Percentiles rank a stretch among this genome's conserved stretches.
These are phyloP conservation scores for Verbena officinalis DNA, from an alignment of 257 asterid genomes.

Conservation along the genomic window DNA sequence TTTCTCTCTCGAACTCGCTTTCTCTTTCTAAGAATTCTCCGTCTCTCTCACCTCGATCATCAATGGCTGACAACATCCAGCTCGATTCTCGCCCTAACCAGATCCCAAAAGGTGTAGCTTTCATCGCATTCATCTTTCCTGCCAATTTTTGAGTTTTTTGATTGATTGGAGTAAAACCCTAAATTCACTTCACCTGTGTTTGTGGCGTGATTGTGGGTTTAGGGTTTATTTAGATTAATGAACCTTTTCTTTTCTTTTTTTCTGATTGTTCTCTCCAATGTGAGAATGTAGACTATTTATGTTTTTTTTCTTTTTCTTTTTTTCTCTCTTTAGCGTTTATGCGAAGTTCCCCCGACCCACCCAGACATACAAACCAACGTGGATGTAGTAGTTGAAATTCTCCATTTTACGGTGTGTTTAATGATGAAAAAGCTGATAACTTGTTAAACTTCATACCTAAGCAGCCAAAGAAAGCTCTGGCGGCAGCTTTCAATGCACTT, in stretches of 20 bases:
- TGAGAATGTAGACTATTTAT: not conserved
- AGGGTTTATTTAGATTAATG: constrained; percentile 40
- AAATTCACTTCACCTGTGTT: constrained; percentile 29
- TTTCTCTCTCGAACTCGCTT: constrained; percentile 28
- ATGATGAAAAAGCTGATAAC: not conserved
- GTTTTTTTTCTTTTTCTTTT: not conserved
- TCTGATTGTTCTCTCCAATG: constrained; percentile 22
- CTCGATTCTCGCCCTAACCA: constrained; percentile 55
- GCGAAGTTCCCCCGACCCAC: no score
- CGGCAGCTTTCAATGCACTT: not conserved
- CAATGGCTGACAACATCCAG: constrained; percentile 65
- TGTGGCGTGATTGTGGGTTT: constrained; percentile 39
- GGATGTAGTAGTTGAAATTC: not conserved
- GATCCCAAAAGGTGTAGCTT: constrained; percentile 55
- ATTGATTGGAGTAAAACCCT: constrained; percentile 32
- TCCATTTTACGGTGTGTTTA: not conserved
- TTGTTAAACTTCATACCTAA: not conserved
- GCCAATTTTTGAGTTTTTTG: not conserved
- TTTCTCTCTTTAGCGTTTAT: not conserved
- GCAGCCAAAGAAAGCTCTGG: not conserved
- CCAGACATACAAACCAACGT: not conserved
- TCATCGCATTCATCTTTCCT: constrained; percentile 1
- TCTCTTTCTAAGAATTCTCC: constrained; percentile 20
- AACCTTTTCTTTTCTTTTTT: not conserved
- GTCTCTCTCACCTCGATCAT: constrained; percentile 33